Evolutionary conservation across 1,284 basidiomycete genomes (phyloP).

Genomic region (Cutaneotrichosporon arboriforme): DNA sequence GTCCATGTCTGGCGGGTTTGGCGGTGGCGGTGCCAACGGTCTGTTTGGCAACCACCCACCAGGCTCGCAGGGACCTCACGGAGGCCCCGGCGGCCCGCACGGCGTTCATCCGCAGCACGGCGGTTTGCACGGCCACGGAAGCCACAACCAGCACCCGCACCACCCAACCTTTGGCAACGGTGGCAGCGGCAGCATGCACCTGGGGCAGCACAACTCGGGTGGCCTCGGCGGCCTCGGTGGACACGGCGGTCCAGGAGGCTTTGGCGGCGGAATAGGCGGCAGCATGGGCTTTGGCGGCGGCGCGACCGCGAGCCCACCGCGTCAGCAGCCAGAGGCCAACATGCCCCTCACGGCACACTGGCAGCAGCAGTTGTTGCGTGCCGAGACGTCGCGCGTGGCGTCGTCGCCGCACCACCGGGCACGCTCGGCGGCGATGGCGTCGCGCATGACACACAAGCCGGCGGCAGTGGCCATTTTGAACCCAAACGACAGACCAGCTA

Average conservation of each 20-base stretch:
- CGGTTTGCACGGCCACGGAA: slow-evolving; percentile 14
- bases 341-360: slow-evolving; percentile 42
- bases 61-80: slow-evolving; percentile 13
- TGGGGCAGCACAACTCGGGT: slow-evolving; percentile 26
- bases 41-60: slow-evolving; percentile 15
- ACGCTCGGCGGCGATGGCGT: slow-evolving; percentile 54
- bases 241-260: slow-evolving; percentile 19
- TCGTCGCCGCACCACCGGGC: slow-evolving; percentile 56
- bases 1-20: slow-evolving; percentile 17
- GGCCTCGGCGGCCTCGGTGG: slow-evolving; percentile 15
- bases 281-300: slow-evolving; percentile 22
- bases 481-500: slow-evolving; percentile 33
- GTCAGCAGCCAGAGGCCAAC: slow-evolving; percentile 25
- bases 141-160: slow-evolving; percentile 25
- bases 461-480: slow-evolving; percentile 50
- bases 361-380: slow-evolving; percentile 47
- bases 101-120: slow-evolving; percentile 11
- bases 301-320: slow-evolving; percentile 35
- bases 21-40: slow-evolving; percentile 16
- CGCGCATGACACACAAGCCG: slow-evolving; percentile 51
- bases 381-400: slow-evolving; percentile 51
- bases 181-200: slow-evolving; percentile 23
- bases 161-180: slow-evolving; percentile 29
- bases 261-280: slow-evolving; percentile 24
- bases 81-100: slow-evolving; percentile 12